These are phyloP conservation scores for Rhodotorula toruloides DNA, from an alignment of 768 basidiomycete species.

Conservation along the genomic window DNA sequence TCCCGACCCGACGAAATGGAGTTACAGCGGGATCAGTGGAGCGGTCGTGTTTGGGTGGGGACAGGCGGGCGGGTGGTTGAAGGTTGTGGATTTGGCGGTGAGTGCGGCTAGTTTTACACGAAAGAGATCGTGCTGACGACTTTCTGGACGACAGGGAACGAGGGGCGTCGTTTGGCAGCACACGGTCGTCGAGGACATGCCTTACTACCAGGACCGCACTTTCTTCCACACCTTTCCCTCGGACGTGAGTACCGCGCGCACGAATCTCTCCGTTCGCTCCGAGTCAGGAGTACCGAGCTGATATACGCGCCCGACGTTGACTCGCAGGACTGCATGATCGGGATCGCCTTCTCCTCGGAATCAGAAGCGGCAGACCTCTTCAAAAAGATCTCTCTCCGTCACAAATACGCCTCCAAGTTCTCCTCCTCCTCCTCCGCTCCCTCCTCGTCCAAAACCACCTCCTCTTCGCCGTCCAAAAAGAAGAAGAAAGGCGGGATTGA, in stretches of 20 bases:
- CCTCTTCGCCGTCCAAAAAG: conserved; percentile 44
- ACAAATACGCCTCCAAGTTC: conserved; percentile 36
- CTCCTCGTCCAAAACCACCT: neutral
- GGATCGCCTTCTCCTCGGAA: conserved; percentile 82
- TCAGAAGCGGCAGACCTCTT: conserved; percentile 73
- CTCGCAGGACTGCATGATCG: conserved; percentile 76
- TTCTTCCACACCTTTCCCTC: conserved; percentile 90
- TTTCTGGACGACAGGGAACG: conserved; percentile 55
- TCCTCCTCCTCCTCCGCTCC: conserved; percentile 1
- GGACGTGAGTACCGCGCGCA: conserved; percentile 74
- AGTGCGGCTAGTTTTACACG: conserved; percentile 13
- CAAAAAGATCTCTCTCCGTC: conserved; percentile 52
- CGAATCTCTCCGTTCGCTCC: neutral
- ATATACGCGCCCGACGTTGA: neutral
- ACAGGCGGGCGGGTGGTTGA: conserved; percentile 61
- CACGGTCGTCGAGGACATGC: conserved; percentile 75
- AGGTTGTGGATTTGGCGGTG: conserved; percentile 68
- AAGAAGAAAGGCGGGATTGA: conserved; percentile 67
- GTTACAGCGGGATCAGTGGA: conserved; percentile 80
- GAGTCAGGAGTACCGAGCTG: neutral
- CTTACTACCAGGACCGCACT: conserved; percentile 73
- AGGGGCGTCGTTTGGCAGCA: conserved; percentile 89
- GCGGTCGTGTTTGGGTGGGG: conserved; percentile 64
- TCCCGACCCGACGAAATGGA: conserved; percentile 71
- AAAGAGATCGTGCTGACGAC: neutral